Evolutionary conservation across 1,284 basidiomycete genomes (phyloP), one percentile per base, ranked within the genome.

Genomic region (Ceratobasidium sp.): DNA sequence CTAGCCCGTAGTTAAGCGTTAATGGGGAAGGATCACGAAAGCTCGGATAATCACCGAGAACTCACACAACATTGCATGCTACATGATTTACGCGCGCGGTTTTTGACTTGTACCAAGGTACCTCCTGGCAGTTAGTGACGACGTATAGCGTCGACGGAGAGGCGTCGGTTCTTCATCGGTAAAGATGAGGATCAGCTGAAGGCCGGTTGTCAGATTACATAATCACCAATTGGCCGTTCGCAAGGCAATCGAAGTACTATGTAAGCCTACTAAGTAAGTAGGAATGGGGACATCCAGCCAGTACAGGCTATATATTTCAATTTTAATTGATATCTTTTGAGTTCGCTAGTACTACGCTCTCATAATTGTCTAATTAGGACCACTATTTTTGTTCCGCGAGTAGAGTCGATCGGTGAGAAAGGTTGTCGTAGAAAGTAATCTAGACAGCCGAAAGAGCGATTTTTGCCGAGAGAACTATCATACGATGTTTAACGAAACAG

Each of bases 401-500:
- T 12, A 39, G 18, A 3, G 10, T 6, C 2, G 33, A 18, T 4
- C 2, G 18, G 10, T 18, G 33, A 63, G 60, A 63, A 63, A 10
- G 33, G 20, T 18, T 13, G 2, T 28, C 6, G 1, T 33, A 39
- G 39, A 28, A 40, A 40, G 10, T 42, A 6, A 12, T 40, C 12
- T 39, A 18, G 60, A 63, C 39, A 42, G 2, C 39, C 60, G 33
- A 40, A 60, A 13, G 7, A 60, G 56, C 60, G 60, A 63, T 40
- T 63, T 63, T 42, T 63, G 60, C 60, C 60, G 60, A 63, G 60
- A n/a, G n/a, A n/a, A n/a, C n/a, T n/a, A n/a, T n/a, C n/a, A n/a
- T n/a, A n/a, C n/a, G n/a, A n/a, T n/a, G n/a, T n/a, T 63, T 63
- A 39, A 33, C 13, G 60, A 33, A 4, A 18, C 3, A 40, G 20